These are phyloP conservation scores for Xylariaceae sp. DNA, from an alignment of 2,329 filamentous ascomycete genomes.

Conservation along the genomic window DNA sequence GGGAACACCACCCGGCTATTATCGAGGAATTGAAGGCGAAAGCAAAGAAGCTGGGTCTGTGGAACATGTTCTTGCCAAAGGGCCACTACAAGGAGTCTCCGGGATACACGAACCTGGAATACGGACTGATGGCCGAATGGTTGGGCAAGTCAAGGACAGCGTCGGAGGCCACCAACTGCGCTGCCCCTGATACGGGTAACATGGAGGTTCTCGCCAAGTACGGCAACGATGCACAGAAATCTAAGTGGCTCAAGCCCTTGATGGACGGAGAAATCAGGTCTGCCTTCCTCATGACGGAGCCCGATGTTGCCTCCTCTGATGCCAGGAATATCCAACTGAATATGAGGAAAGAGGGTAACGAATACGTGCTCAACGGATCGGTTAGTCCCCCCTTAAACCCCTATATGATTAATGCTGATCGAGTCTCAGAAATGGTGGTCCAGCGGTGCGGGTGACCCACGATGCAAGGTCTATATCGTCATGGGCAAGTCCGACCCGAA, in stretches of 20 bases:
- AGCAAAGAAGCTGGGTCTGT: conserved; percentile 83
- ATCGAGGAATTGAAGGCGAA: conserved; percentile 90
- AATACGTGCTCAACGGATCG: conserved; percentile 89
- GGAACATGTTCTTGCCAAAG: conserved; percentile 98
- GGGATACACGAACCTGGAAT: conserved; percentile 94
- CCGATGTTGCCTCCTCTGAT: conserved; percentile 85
- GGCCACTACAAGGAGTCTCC: conserved; percentile 95
- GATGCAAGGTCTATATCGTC: conserved; percentile 92
- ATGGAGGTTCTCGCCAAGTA: conserved; percentile 97
- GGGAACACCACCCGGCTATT: conserved; percentile 78
- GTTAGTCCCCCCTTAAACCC: conserved; percentile 52
- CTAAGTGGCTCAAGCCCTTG: conserved; percentile 80
- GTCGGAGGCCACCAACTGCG: conserved; percentile 87
- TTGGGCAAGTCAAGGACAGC: conserved; percentile 85
- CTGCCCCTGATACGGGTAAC: conserved; percentile 91
- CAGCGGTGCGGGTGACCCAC: conserved; percentile 89
- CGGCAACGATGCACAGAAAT: conserved; percentile 84
- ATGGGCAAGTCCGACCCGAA: conserved; percentile 90
- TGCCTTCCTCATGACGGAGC: conserved; percentile 94
- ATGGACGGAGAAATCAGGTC: conserved; percentile 86
- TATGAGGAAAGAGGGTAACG: conserved; percentile 82
- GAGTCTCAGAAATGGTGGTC: conserved; percentile 93
- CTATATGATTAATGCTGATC: conserved; percentile 24
- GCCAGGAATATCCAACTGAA: conserved; percentile 90
- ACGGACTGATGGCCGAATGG: conserved; percentile 96